A percentile compares a stretch with the other conserved stretches of the same genome.
Evolutionary conservation across 768 basidiomycete genomes (phyloP).

Genomic region (Naematelia aurantialba): DNA sequence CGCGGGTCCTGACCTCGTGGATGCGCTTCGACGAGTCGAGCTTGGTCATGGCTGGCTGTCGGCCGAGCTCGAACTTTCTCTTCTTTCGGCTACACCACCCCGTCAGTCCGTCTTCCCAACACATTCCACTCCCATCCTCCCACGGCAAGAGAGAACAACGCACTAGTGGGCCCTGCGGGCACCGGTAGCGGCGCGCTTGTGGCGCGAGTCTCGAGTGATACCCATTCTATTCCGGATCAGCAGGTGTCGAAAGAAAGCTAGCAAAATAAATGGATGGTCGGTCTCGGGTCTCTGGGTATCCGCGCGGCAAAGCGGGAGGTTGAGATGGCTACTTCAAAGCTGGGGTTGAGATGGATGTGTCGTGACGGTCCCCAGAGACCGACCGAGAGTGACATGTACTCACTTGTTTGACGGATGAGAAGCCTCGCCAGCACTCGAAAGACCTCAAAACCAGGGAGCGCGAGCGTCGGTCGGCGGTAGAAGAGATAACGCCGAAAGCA

Average conservation of each 20-base stretch:
- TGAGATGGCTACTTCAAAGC: no score
- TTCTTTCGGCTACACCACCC: conserved; percentile 89
- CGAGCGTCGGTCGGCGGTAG: not conserved
- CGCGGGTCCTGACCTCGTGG: conserved; percentile 90
- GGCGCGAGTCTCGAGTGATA: conserved; percentile 94
- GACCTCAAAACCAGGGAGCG: not conserved
- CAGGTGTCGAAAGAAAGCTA: not conserved
- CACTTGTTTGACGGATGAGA: not conserved
- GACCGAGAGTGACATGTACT: not conserved
- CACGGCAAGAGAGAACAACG: conserved; percentile 4
- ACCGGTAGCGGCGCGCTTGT: conserved; percentile 89
- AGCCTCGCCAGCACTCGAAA: not conserved
- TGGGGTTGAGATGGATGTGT: no score
- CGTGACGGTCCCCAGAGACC: not conserved
- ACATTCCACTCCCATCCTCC: not conserved
- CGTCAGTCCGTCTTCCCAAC: conserved; percentile 58
- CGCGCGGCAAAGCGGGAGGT: not conserved
- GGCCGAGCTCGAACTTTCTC: conserved; percentile 99
- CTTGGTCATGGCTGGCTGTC: conserved; percentile 96
- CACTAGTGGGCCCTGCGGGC: conserved; percentile 50
- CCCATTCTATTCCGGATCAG: conserved; percentile 53
- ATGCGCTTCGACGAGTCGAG: conserved; percentile 85
- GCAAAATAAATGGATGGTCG: not conserved
- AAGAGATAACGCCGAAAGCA: not conserved
- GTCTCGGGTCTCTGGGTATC: not conserved